Evolutionary conservation across 2,329 filamentous ascomycete genomes (phyloP).

Genomic region (Scopulariopsis brevicaulis): DNA sequence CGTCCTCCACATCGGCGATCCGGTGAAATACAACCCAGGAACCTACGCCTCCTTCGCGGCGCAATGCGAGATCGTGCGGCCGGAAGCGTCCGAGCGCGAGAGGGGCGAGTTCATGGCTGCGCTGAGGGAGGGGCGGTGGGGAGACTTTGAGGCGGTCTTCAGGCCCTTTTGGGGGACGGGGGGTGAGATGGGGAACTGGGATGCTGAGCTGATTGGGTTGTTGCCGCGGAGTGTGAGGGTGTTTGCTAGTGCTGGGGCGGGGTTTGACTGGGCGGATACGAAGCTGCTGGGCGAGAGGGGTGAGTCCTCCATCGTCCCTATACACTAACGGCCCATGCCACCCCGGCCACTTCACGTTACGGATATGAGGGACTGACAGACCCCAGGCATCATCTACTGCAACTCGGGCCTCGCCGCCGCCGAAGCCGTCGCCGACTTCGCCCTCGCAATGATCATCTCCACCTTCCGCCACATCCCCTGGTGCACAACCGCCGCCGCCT

Average conservation of each 20-base stretch:
- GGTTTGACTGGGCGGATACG: slow-evolving; percentile 57
- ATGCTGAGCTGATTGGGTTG: slow-evolving; percentile 43
- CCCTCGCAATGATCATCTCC: slow-evolving; percentile 56
- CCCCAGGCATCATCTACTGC: slow-evolving; percentile 54
- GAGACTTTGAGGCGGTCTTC: slow-evolving; percentile 41
- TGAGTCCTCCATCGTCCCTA: slow-evolving; percentile 14
- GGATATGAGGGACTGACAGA: background rate
- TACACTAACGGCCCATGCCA: no score
- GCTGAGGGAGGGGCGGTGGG: slow-evolving; percentile 39
- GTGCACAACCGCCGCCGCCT: slow-evolving; percentile 44
- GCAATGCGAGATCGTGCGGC: slow-evolving; percentile 38
- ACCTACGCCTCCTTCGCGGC: slow-evolving; percentile 30
- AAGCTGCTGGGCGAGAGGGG: slow-evolving; percentile 48
- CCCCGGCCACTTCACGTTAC: background rate
- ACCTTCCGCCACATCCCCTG: slow-evolving; percentile 59
- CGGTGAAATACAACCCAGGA: slow-evolving; percentile 34
- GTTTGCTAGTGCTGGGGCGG: slow-evolving; percentile 53
- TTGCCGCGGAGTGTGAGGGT: slow-evolving; percentile 45
- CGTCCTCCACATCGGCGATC: slow-evolving; percentile 68
- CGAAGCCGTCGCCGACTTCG: slow-evolving; percentile 63
- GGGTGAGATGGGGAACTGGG: slow-evolving; percentile 56
- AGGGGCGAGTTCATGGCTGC: slow-evolving; percentile 36
- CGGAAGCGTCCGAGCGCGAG: slow-evolving; percentile 35
- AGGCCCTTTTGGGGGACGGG: slow-evolving; percentile 53
- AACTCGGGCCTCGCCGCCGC: slow-evolving; percentile 60